Base-by-base conservation (phyloP, 2,329 filamentous ascomycete genomes). In the Magnaporthales sp. region DNA sequence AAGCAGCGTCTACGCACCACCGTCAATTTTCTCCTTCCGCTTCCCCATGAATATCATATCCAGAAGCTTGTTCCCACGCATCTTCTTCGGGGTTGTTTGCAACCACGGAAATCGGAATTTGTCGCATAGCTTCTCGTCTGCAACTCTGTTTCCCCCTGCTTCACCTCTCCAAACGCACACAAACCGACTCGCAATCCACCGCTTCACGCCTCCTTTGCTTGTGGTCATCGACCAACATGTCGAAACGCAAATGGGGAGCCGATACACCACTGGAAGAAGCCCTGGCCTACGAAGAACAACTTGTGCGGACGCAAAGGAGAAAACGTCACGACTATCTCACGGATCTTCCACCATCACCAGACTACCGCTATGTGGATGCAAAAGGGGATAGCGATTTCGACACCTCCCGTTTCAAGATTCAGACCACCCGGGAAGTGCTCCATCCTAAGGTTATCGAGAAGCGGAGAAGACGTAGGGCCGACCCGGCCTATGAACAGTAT, bases 391-490 rank as follows among this genome's bases (percentile, higher is more conserved):
- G 11, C 11, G 15, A 8, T 11, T 60, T 60, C 56, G 15, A 26
- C 4, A 60, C 26, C 13, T 60, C 56, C 24, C 56, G 56, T 10
- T 60, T 60, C 11, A 60, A 13, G 13, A 7, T 13, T 15, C 24
- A 60, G 9, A 11, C 24, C 26, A 60, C 24, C 8, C 56, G 56
- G 56, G 24, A 15, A 60, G 56, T 24, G 26, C 38, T 29, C 8
- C 68, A 69, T 24, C 68, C 68, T 27, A 67, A 67, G 26, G 26
- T 67, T 7, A 30, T 31, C 0, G 68, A 63, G 6, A 65, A 65
- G 24, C 26, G 30, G 13, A 65, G 64, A 64, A 46, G 58, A 6
- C 63, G 66, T 32, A 61, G 30, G n/a, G 15, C 65, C 19, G 67
- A 67, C 2, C 30, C n/a, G 5, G 31, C 65, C 24, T 38, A 62